Base-by-base conservation (phyloP, 768 basidiomycete species). In the Agaricus blazei region DNA sequence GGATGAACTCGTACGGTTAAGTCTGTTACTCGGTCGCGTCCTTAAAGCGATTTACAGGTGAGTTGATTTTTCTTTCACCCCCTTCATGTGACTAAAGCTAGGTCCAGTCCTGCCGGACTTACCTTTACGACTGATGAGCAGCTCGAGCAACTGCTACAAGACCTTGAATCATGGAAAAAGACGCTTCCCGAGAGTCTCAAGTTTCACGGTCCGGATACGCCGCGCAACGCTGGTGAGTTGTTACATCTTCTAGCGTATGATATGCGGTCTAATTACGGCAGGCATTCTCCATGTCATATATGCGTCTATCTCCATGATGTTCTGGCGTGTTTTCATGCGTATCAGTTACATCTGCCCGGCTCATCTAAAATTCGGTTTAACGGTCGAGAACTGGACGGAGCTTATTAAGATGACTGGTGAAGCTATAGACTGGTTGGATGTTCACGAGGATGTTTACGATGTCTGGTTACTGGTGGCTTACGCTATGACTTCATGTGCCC, bases 301-400 rank as follows among this genome's bases (percentile, higher is more conserved):
- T 67, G 82, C 89, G 29, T 93, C 90, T 65, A 85, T 98, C 43
- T 87, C 85, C 62, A 97, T 98, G 85, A 90, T 98, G 69, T 95
- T 97, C 72, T 97, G 93, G 86, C 88, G 96, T 48, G 93, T 97
- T 31, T 98, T 98, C 75, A 95, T 98, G 92, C 84, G 96, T 50
- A 93, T 98, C 70, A 93, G 91, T 56, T 98, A 97, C 72, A 80
- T 85, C 19, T 90, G 91, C 65, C 94, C 96, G 8, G 82, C 82
- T 9, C 93, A 97, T 65, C 81, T 96, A 64, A 94, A 90, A 66
- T 93, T 96, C 63, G 79, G 82, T 38, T 71, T 95, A 60, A 89
- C 86, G 1, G 79, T 93, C 27, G 86, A 87, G 63, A 81, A 85
- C 59, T 97, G 92, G 93, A 79, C 78, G 19, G 73, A 77, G 50